Percentiles rank a stretch among this genome's conserved stretches.
These are phyloP conservation scores for Vitis hybrid DNA, from an alignment of 177 flowering plant genomes.

Conservation along the genomic window DNA sequence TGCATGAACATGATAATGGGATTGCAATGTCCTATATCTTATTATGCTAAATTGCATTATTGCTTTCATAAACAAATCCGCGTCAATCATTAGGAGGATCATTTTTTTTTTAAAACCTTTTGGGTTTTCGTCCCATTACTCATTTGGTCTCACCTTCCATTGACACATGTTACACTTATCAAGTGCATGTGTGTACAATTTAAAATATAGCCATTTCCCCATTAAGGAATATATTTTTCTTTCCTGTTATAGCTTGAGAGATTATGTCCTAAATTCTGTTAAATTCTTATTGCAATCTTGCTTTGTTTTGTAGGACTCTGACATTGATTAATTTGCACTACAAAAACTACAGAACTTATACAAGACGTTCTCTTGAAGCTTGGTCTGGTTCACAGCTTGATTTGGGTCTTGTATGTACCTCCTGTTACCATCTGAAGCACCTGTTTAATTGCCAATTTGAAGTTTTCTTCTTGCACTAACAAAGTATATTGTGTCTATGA, in stretches of 20 bases:
- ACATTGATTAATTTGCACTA: slow-evolving; percentile 58
- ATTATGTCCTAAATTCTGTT: background rate
- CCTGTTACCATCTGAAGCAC: background rate
- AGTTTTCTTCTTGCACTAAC: too few relatives aligned
- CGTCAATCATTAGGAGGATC: too few relatives aligned
- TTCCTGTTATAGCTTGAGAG: background rate
- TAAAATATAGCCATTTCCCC: too few relatives aligned
- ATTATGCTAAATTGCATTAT: too few relatives aligned
- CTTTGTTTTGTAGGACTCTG: slow-evolving; percentile 56
- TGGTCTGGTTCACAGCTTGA: slow-evolving; percentile 90
- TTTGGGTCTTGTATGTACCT: slow-evolving; percentile 76
- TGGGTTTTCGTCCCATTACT: background rate
- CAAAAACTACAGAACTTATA: slow-evolving; percentile 54
- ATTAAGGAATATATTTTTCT: too few relatives aligned
- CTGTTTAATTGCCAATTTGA: background rate
- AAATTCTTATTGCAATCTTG: background rate
- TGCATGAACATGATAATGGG: too few relatives aligned
- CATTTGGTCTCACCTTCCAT: background rate
- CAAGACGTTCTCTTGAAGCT: slow-evolving; percentile 81
- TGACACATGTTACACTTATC: background rate
- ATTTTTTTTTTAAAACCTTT: background rate
- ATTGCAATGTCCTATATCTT: too few relatives aligned
- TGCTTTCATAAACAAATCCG: too few relatives aligned
- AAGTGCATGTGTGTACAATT: too few relatives aligned
- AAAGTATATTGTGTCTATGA: too few relatives aligned